Evolutionary conservation across 176 grass and related monocot species (phyloP).

Genomic region (Triticum monococcum): DNA sequence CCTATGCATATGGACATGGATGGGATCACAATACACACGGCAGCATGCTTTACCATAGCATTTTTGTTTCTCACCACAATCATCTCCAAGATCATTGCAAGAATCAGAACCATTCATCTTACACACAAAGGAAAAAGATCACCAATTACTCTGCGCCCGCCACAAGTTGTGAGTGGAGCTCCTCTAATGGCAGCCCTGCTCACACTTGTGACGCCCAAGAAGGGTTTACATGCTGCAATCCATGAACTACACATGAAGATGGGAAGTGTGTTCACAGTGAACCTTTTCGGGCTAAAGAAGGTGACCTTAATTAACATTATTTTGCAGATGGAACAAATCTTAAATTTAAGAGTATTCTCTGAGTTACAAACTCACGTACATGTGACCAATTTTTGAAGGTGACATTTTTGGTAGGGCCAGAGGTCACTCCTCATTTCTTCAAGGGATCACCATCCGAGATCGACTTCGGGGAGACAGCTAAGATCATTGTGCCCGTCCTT

Average conservation of each 20-base stretch:
- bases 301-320: background rate
- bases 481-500: background rate
- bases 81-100: background rate
- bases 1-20: background rate
- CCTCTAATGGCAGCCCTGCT: background rate
- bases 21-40: background rate
- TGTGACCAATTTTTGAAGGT: background rate
- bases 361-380: background rate
- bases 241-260: background rate
- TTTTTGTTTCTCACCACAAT: background rate
- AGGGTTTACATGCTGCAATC: background rate
- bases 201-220: background rate
- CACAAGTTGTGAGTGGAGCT: background rate
- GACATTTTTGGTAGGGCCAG: slow-evolving; percentile 3
- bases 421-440: background rate
- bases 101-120: background rate
- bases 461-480: background rate
- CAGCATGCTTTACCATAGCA: background rate
- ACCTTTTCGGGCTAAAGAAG: background rate
- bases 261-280: background rate
- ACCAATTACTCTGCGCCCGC: background rate
- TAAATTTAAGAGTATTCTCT: background rate
- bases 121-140: background rate
- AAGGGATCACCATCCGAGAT: background rate
- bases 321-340: background rate